These are phyloP conservation scores for Paragyromitra xinjiangensis DNA, from an alignment of 495 filamentous ascomycete genomes.

Conservation along the genomic window DNA sequence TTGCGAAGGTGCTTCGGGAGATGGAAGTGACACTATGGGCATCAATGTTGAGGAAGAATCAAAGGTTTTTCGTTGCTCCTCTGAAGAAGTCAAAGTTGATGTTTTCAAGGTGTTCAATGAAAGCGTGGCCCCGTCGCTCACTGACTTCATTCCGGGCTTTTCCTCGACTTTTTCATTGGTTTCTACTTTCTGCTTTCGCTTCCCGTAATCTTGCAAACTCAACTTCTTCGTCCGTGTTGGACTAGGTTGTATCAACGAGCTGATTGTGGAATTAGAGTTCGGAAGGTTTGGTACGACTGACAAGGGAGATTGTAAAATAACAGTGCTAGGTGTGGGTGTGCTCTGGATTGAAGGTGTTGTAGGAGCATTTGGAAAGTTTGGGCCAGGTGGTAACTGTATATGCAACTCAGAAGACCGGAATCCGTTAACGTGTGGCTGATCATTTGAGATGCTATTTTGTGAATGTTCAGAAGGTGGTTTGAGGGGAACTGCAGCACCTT, in stretches of 20 bases:
- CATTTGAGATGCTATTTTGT: conserved; percentile 20
- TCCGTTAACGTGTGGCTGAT: conserved; percentile 46
- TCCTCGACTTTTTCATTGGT: conserved; percentile 41
- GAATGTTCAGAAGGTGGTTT: conserved; percentile 34
- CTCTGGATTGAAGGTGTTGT: conserved; percentile 31
- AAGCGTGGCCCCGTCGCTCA: conserved; percentile 21
- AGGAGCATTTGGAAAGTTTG: neutral
- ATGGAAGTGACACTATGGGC: conserved; percentile 19
- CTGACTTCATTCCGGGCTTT: conserved; percentile 14
- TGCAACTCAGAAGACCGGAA: conserved; percentile 48
- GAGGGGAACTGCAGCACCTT: conserved; percentile 29
- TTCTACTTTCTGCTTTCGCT: conserved; percentile 51
- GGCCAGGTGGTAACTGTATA: conserved; percentile 43
- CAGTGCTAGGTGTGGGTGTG: conserved; percentile 62
- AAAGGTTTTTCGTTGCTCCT: conserved; percentile 32
- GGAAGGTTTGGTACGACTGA: conserved; percentile 58
- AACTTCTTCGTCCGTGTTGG: conserved; percentile 75
- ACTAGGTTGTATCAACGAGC: conserved; percentile 64
- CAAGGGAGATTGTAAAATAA: conserved; percentile 66
- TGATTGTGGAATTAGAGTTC: conserved; percentile 60
- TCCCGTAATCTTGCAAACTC: conserved; percentile 74
- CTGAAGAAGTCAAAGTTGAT: neutral
- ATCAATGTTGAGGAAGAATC: conserved; percentile 29
- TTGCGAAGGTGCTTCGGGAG: conserved; percentile 18
- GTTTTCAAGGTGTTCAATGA: conserved; percentile 1